Conservation (phyloP, 139 green algal species). For the Haematococcus lacustris region DNA sequence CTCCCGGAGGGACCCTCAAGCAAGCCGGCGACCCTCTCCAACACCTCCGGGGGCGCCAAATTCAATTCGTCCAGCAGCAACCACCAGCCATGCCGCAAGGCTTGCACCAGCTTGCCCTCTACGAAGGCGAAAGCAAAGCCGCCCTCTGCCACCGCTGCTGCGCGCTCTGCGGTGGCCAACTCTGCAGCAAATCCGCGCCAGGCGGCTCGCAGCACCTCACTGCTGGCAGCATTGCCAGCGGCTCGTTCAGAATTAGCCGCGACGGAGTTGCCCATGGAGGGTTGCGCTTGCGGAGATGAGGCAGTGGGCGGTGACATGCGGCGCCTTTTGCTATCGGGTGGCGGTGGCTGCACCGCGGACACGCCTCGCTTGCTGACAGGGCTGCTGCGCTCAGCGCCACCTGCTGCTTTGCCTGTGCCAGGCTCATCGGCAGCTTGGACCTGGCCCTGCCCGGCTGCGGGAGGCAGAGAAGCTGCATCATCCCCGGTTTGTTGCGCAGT, state of each 20-base stretch:
- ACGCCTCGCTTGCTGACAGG: not conserved
- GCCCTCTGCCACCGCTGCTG: slow-evolving; percentile 57
- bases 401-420: not conserved
- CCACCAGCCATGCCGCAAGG: slow-evolving; percentile 87
- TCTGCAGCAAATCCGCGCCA: slow-evolving; percentile 68
- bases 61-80: slow-evolving; percentile 93
- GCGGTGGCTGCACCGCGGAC: slow-evolving; percentile 1
- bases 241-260: too few relatives aligned
- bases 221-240: not conserved
- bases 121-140: slow-evolving; percentile 92
- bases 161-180: slow-evolving; percentile 60
- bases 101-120: slow-evolving; percentile 84
- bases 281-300: not conserved
- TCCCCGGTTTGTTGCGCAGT: not conserved
- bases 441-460: not conserved
- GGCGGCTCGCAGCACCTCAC: slow-evolving; percentile 13
- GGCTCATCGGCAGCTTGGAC: not conserved
- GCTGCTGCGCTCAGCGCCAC: not conserved
- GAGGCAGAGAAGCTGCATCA: not conserved
- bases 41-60: slow-evolving; percentile 69
- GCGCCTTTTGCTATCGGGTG: slow-evolving; percentile 5
- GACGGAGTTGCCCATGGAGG: not conserved
- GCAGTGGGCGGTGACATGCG: not conserved
- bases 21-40: slow-evolving; percentile 81
- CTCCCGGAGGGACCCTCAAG: slow-evolving; percentile 65